Conservation (phyloP, 2,329 filamentous ascomycete genomes). For the Chaetomiaceae sp. region DNA sequence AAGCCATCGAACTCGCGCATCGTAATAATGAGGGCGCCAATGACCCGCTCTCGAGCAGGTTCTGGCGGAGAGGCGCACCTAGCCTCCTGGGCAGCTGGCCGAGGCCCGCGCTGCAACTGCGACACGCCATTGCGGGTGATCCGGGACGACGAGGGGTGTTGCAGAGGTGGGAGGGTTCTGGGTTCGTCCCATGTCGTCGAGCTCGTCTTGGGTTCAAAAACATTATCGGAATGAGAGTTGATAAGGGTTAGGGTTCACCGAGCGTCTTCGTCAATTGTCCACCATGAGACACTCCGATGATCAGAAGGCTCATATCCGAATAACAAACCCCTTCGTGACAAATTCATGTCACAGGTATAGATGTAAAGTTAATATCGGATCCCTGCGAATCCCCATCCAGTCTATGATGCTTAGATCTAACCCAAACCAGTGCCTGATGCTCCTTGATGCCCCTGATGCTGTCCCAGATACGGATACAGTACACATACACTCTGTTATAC, state of each 20-base stretch:
- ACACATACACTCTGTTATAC: background rate
- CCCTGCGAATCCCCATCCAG: no score
- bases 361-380: no score
- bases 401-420: no score
- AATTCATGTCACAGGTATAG: no score
- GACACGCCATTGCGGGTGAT: conserved; percentile 41
- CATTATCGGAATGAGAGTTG: conserved; percentile 3
- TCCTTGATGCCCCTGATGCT: background rate
- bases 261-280: no score
- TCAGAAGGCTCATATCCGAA: no score
- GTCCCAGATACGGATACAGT: background rate
- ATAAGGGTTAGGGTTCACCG: conserved; percentile 25
- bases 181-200: background rate
- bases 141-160: background rate
- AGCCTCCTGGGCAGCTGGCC: conserved; percentile 34
- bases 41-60: background rate
- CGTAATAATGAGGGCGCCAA: background rate
- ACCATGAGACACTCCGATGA: no score
- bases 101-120: conserved; percentile 44
- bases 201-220: conserved; percentile 11
- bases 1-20: conserved; percentile 1
- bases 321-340: no score
- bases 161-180: background rate
- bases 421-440: background rate
- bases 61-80: conserved; percentile 4